phyloP scores from a whole-genome alignment of 2,329 filamentous ascomycete species.

The Pseudodiploospora longispora region DNA sequence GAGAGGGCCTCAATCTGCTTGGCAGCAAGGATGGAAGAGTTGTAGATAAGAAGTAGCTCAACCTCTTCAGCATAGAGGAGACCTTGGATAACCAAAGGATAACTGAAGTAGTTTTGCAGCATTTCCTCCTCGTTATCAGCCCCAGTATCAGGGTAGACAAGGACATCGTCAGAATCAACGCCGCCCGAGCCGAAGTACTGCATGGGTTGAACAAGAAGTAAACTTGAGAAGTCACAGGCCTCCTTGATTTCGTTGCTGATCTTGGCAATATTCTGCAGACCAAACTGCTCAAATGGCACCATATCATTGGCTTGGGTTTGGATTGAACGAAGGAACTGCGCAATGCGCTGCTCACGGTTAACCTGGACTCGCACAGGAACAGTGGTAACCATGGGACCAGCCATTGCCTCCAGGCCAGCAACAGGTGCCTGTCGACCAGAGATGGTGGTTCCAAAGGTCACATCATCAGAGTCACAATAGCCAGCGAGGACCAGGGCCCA shows the following conservation, averaged over 20 bases:
- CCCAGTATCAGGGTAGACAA: background rate
- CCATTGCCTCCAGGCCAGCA: background rate
- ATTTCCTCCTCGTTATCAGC: background rate
- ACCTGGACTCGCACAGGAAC: background rate
- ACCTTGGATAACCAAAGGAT: conserved; percentile 10
- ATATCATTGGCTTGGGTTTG: background rate
- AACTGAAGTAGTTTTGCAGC: conserved; percentile 11
- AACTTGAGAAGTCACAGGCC: background rate
- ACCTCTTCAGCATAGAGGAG: conserved; percentile 3
- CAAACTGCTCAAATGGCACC: background rate
- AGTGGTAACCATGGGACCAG: background rate
- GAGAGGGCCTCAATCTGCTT: conserved; percentile 6
- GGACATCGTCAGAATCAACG: too few species aligned
- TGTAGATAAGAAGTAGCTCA: conserved; percentile 4
- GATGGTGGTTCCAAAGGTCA: background rate
- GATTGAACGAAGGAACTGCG: background rate
- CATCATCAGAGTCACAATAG: background rate
- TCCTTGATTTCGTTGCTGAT: background rate
- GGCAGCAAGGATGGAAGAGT: conserved; percentile 5
- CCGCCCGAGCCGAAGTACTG: too few species aligned
- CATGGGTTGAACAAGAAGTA: background rate
- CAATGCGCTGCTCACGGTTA: background rate
- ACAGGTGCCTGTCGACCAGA: background rate
- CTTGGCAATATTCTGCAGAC: background rate
- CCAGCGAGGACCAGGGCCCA: background rate